Evolutionary conservation across 2,329 filamentous ascomycete genomes (phyloP), one percentile per base, ranked within the genome.

Genomic region (Ceratocystis papillata): DNA sequence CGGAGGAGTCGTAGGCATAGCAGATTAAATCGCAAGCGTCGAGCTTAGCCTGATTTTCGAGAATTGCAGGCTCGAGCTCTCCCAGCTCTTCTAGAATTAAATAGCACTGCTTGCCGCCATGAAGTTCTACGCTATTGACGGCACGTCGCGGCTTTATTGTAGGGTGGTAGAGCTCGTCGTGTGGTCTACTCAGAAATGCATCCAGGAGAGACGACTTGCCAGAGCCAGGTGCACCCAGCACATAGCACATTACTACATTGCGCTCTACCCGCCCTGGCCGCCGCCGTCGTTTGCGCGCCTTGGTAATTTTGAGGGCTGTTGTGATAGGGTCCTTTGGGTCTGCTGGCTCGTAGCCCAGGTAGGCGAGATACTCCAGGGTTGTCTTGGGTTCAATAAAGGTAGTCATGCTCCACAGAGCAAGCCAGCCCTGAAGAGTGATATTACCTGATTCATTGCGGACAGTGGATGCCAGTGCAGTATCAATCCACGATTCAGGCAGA

Each of bases 401-500:
- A 0, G 94, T 99, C 94, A 99, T 99, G 74, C 92, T 96, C 94
- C 94, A 99, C 72, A 99, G 94, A 3, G 94, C 94, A 46, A 99
- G 83, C 94, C 94, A 99, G 1, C 94, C 94, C 75, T 99, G 94
- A 3, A 99, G 80, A 1, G 94, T 99, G 69, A 99, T 92, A 74
- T 97, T 85, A 0, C 94, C 94, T 7, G 90, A 90, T 76, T 99
- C 94, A 73, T 96, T 97, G 53, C 90, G 87, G 20, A 97, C 93
- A 0, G 94, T 96, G 28, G 90, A 96, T 0, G 89, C 91, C 72
- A 99, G 99, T 0, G 85, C 89, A 0, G 88, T 88, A 69, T 96
- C 92, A 0, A 85, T 79, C 94, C 94, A 99, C 0, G 89, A 93
- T 2, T 83, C 77, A 0, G 94, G 94, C 15, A 96, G 78, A 0